These are phyloP conservation scores for Phialophora verrucosa DNA, from an alignment of 2,329 filamentous ascomycete species.

Conservation along the genomic window DNA sequence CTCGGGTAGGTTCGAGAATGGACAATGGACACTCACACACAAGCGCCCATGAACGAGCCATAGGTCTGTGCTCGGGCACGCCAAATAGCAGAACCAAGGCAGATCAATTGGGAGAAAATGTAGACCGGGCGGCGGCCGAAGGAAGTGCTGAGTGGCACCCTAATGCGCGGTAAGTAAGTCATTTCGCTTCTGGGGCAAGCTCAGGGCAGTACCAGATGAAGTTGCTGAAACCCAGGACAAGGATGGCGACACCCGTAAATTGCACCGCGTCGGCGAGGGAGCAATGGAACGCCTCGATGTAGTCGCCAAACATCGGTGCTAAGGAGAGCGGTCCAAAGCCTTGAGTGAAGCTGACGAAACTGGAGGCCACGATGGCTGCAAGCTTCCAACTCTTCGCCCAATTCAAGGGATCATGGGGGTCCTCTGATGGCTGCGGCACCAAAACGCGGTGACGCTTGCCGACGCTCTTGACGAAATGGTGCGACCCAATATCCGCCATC, in stretches of 20 bases:
- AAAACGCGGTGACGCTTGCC: constrained; percentile 47
- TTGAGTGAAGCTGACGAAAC: constrained; percentile 58
- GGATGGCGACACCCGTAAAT: constrained; percentile 62
- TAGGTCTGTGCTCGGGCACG: constrained; percentile 64
- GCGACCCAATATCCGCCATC: constrained; percentile 65
- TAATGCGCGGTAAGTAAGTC: constrained; percentile 38
- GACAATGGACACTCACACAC: constrained; percentile 45
- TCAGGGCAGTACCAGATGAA: constrained; percentile 58
- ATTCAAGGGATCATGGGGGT: constrained; percentile 57
- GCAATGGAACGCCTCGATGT: constrained; percentile 62
- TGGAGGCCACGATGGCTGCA: constrained; percentile 55
- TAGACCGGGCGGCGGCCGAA: constrained; percentile 62
- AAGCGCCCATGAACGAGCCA: constrained; percentile 68
- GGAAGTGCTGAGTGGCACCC: constrained; percentile 61
- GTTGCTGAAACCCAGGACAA: constrained; percentile 65
- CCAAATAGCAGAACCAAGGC: constrained; percentile 62
- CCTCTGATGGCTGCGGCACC: constrained; percentile 58
- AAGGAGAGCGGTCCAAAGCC: constrained; percentile 62
- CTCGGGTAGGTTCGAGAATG: not conserved
- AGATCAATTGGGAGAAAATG: constrained; percentile 59
- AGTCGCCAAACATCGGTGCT: constrained; percentile 64
- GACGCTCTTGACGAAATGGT: constrained; percentile 67
- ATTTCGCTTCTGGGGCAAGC: constrained; percentile 15
- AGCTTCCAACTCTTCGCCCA: constrained; percentile 58
- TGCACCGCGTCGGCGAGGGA: constrained; percentile 60